Evolutionary conservation across 441 rosid genomes (phyloP).

Genomic region (Mallotus japonicus): DNA sequence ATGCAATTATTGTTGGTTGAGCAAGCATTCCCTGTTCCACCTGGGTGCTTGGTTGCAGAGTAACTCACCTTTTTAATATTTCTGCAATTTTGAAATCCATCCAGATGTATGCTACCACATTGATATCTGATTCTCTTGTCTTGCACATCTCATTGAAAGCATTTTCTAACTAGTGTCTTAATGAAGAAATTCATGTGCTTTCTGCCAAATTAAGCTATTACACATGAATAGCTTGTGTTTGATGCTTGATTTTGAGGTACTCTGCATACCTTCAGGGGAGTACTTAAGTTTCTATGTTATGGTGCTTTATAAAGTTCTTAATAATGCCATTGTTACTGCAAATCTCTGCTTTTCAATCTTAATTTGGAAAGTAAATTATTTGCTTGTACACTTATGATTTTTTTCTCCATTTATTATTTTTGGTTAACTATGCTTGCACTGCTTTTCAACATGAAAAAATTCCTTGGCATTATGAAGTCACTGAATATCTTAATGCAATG

Average conservation of each 20-base stretch:
- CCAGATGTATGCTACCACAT: neutral
- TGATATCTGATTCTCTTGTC: neutral
- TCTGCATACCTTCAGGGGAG: neutral
- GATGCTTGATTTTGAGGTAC: neutral
- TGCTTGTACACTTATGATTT: neutral
- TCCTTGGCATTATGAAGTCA: neutral
- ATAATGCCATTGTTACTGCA: neutral
- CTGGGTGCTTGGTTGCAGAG: neutral
- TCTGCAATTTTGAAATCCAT: neutral
- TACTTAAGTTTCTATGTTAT: neutral
- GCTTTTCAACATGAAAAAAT: neutral
- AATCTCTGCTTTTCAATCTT: neutral
- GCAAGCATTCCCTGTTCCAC: neutral
- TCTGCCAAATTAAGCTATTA: neutral
- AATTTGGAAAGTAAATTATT: neutral
- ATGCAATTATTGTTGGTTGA: constrained; percentile 1
- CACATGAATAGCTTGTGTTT: neutral
- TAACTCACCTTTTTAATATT: neutral
- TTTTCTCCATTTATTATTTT: neutral
- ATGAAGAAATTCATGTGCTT: neutral
- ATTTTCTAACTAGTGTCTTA: neutral
- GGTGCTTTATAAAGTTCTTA: neutral
- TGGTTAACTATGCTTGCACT: neutral
- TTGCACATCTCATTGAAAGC: too few species aligned
- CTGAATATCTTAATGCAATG: neutral